phyloP scores from a whole-genome alignment of 169 alveolate species.

The Plasmodium gallinaceum region DNA sequence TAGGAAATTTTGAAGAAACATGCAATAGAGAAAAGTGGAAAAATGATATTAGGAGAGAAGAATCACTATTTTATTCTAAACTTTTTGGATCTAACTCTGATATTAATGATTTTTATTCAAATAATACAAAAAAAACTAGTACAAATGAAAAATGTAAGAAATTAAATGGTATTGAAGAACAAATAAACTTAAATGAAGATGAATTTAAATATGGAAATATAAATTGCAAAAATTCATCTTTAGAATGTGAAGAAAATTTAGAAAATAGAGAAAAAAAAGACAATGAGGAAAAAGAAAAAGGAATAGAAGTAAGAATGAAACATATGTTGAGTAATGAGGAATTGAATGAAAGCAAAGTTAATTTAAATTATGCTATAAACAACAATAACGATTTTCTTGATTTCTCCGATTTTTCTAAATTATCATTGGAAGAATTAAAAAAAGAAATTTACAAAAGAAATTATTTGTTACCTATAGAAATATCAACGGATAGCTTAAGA shows the following conservation, averaged over 20 bases:
- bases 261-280: neutral
- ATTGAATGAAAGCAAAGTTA: neutral
- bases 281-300: neutral
- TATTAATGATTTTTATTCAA: constrained; percentile 48
- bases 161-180: neutral
- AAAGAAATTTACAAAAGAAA: constrained; percentile 56
- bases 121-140: neutral
- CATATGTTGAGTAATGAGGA: neutral
- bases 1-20: constrained; percentile 11
- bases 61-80: constrained; percentile 50
- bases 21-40: constrained; percentile 57
- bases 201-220: neutral
- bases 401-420: constrained; percentile 35
- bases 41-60: constrained; percentile 71
- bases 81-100: constrained; percentile 45
- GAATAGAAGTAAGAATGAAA: neutral
- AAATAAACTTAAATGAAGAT: constrained; percentile 12
- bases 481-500: constrained; percentile 57
- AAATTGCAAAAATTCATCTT: no score
- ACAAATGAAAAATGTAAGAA: neutral
- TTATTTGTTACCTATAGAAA: constrained; percentile 71
- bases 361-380: neutral
- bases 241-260: neutral
- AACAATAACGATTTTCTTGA: constrained; percentile 28
- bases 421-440: constrained; percentile 61